phyloP scores from a whole-genome alignment of 2,329 filamentous ascomycete genomes.

The Verticillium zaregamsianum region DNA sequence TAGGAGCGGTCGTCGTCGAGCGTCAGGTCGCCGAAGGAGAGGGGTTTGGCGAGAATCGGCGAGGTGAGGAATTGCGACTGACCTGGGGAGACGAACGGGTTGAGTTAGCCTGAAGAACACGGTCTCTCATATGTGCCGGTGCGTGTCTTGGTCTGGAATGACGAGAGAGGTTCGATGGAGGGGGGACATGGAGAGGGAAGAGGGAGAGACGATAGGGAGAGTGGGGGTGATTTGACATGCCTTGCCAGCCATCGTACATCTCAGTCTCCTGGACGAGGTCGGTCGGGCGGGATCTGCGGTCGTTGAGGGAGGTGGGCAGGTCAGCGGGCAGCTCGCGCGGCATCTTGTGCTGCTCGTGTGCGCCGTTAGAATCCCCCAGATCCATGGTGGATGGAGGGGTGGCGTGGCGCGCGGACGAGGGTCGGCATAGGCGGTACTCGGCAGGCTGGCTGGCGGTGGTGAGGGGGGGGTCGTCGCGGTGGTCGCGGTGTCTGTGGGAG shows the following conservation, averaged over 20 bases:
- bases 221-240: slow-evolving; percentile 34
- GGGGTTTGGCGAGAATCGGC: slow-evolving; percentile 76
- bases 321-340: slow-evolving; percentile 67
- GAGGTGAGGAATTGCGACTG: slow-evolving; percentile 93
- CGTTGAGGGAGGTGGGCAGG: slow-evolving; percentile 86
- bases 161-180: not conserved
- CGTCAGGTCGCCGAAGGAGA: slow-evolving; percentile 76
- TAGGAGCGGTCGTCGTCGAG: slow-evolving; percentile 75
- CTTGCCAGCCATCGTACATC: slow-evolving; percentile 99
- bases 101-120: not conserved
- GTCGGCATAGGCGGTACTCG: not conserved
- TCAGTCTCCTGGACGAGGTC: slow-evolving; percentile 79
- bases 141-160: not conserved
- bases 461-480: not conserved
- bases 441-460: not conserved
- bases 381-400: slow-evolving; percentile 51
- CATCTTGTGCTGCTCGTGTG: slow-evolving; percentile 37
- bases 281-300: slow-evolving; percentile 66
- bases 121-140: not conserved
- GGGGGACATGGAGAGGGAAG: not conserved
- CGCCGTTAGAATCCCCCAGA: slow-evolving; percentile 45
- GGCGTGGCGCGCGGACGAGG: slow-evolving; percentile 10
- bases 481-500: not conserved
- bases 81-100: slow-evolving; percentile 45
- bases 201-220: slow-evolving; percentile 9